Evolutionary conservation across 2,329 filamentous ascomycete genomes (phyloP), one percentile per base, ranked within the genome.

Genomic region (Talaromyces verruculosus): DNA sequence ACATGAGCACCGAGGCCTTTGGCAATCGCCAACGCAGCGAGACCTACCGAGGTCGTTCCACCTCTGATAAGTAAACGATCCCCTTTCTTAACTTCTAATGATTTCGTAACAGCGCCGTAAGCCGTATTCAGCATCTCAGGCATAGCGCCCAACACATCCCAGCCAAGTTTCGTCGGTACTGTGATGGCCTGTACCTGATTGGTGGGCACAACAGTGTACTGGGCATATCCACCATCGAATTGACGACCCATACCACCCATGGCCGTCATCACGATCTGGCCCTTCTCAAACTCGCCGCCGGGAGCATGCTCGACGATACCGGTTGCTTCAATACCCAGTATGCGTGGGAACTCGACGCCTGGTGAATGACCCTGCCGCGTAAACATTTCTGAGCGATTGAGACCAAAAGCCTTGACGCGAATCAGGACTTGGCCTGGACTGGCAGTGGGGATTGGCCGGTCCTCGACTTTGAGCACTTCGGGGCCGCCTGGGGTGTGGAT

Each of bases 51-150:
- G 15, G 81, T 83, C 3, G 83, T 84, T 0, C 81, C 82, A 1
- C 83, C 83, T 5, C 82, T 74, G n/a, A 84, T 75, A n/a, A 85
- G 72, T 61, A 84, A 65, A 15, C 73, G 77, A 11, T 84, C 81
- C 0, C 76, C 78, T 11, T 74, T 70, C 57, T 75, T 63, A 22
- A 84, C 61, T 51, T 74, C 71, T 57, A 84, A 69, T 3, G 74
- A 71, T 55, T 71, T 74, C n/a, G 79, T 77, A 43, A 84, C 66
- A 6, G 76, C 75, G 0, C 82, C 82, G 70, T 78, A 84, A 1
- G 82, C 79, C 2, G 82, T 84, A 72, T 84, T 82, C 66, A 84
- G 66, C 82, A 84, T 84, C 71, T 84, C 82, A 2, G 82, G 82
- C 62, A 83, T 72, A 0, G 82, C 81, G 5, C 81, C 83, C 1